Evolutionary conservation across 805 yeast genomes (phyloP).

Genomic region (Monosporozyma unispora): DNA sequence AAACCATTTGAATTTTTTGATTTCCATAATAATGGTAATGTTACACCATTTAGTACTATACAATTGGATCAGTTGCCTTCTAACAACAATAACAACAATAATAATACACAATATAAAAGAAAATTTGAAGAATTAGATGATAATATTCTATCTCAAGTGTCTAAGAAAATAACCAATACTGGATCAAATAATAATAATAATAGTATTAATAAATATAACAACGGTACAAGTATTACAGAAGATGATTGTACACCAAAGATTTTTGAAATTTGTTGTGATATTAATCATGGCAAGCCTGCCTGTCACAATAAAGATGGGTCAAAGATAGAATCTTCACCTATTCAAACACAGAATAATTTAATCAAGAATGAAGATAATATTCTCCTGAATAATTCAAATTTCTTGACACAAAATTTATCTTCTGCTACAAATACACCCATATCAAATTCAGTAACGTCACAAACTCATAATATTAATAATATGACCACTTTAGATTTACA

Average conservation of each 20-base stretch:
- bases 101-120: background rate
- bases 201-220: background rate
- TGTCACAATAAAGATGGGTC: background rate
- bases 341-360: background rate
- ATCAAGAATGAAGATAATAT: constrained; percentile 1
- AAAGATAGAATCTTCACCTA: background rate
- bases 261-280: constrained; percentile 36
- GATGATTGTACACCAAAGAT: constrained; percentile 31
- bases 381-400: background rate
- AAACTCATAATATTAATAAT: background rate
- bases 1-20: constrained; percentile 37
- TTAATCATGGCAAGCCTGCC: constrained; percentile 16
- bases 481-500: background rate
- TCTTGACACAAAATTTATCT: background rate
- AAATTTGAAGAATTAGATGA: constrained; percentile 1
- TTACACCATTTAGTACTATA: background rate
- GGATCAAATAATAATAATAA: too few relatives aligned
- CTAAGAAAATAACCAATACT: background rate
- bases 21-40: constrained; percentile 21
- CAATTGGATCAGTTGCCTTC: background rate
- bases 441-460: background rate
- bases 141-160: background rate
- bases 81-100: background rate
- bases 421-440: background rate
- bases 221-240: background rate